Evolutionary conservation across 2,329 filamentous ascomycete species (phyloP).

Genomic region (Claviceps purpurea): DNA sequence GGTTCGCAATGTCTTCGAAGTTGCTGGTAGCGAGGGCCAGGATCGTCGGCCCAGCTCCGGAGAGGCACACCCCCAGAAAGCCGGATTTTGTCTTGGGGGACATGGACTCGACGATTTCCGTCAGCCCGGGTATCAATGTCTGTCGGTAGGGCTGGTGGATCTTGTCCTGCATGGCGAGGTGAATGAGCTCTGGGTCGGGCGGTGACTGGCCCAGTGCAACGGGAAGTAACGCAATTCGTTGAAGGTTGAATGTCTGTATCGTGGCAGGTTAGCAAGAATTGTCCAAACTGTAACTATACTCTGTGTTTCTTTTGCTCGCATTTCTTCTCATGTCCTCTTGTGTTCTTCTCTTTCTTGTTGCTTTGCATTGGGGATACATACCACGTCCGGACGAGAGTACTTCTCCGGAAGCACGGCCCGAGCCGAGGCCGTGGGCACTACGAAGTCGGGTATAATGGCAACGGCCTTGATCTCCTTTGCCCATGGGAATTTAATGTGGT

Average conservation of each 20-base stretch:
- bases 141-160: conserved; percentile 94
- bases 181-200: conserved; percentile 85
- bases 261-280: not conserved
- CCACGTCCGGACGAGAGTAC: conserved; percentile 73
- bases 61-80: conserved; percentile 85
- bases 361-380: conserved; percentile 28
- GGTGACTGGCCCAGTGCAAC: conserved; percentile 81
- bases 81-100: conserved; percentile 78
- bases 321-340: not conserved
- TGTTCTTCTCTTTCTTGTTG: not conserved
- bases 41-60: conserved; percentile 89
- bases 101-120: conserved; percentile 82
- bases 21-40: conserved; percentile 81
- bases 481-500: conserved; percentile 94
- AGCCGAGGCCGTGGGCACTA: conserved; percentile 87
- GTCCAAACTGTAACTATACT: not conserved
- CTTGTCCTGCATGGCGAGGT: conserved; percentile 97
- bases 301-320: not conserved
- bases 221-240: conserved; percentile 81
- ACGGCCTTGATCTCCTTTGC: conserved; percentile 91
- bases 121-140: conserved; percentile 78
- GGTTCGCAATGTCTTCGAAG: conserved; percentile 73
- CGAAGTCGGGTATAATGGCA: conserved; percentile 90
- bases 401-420: conserved; percentile 68
- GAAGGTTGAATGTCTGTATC: conserved; percentile 69